These are phyloP conservation scores for Aspergillus biplanus DNA, from an alignment of 495 filamentous ascomycete genomes.

Conservation along the genomic window DNA sequence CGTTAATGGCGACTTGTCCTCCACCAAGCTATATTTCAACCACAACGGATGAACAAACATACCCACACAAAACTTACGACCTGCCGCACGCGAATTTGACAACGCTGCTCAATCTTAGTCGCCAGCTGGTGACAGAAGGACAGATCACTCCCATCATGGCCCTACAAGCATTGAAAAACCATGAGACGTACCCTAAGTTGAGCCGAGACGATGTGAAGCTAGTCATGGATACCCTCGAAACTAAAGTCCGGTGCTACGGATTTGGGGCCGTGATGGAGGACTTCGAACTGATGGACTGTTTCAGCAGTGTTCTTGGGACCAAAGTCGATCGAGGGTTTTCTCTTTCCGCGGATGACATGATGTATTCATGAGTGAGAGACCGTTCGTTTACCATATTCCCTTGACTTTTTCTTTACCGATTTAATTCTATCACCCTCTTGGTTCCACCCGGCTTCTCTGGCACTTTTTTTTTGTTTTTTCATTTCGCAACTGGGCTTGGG, in stretches of 20 bases:
- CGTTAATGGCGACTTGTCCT: conserved; percentile 87
- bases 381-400: not conserved
- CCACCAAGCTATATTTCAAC: conserved; percentile 57
- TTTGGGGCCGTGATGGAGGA: conserved; percentile 74
- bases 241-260: conserved; percentile 91
- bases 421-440: conserved; percentile 4
- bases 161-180: conserved; percentile 76
- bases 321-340: conserved; percentile 55
- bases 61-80: conserved; percentile 48
- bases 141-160: conserved; percentile 98
- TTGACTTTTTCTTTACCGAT: not conserved
- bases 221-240: conserved; percentile 71
- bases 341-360: conserved; percentile 36
- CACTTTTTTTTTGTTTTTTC: conserved; percentile 4
- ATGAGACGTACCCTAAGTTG: conserved; percentile 69
- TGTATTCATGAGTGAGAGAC: conserved; percentile 37
- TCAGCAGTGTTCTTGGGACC: conserved; percentile 70
- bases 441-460: not conserved
- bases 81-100: conserved; percentile 73
- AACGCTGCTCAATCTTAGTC: conserved; percentile 82
- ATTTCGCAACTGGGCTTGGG: not conserved
- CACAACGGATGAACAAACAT: conserved; percentile 44
- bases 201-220: conserved; percentile 69
- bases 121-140: conserved; percentile 80
- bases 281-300: conserved; percentile 86